phyloP scores from a whole-genome alignment of 106 monocot genomes.

The Platanthera zijinensis region DNA sequence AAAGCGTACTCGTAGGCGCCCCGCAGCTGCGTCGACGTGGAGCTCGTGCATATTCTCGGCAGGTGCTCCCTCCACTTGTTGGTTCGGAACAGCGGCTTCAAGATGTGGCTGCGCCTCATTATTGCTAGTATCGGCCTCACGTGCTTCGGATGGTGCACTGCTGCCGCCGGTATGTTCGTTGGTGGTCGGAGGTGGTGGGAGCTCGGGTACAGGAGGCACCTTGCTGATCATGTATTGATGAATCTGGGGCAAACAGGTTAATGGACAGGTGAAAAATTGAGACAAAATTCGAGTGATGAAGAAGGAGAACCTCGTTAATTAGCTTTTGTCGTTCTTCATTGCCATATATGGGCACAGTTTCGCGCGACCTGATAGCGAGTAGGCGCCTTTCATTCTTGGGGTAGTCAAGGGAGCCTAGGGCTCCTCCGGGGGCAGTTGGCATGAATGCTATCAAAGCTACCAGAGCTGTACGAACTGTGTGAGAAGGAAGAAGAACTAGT shows the following conservation, averaged over 20 bases:
- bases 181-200: slow-evolving; percentile 4
- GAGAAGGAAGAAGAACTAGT: neutral
- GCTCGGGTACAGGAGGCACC: slow-evolving; percentile 55
- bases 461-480: slow-evolving; percentile 78
- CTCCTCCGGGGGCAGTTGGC: slow-evolving; percentile 94
- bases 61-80: slow-evolving; percentile 21
- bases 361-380: slow-evolving; percentile 89
- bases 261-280: neutral
- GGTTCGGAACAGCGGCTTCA: slow-evolving; percentile 13
- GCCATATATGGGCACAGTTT: slow-evolving; percentile 55
- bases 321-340: slow-evolving; percentile 71
- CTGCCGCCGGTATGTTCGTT: slow-evolving; percentile 1
- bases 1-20: slow-evolving; percentile 36
- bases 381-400: slow-evolving; percentile 70
- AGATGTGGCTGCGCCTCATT: neutral
- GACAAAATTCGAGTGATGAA: neutral
- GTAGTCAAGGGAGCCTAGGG: slow-evolving; percentile 92
- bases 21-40: slow-evolving; percentile 47
- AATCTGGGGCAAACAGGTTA: slow-evolving; percentile 37
- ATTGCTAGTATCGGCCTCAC: slow-evolving; percentile 6
- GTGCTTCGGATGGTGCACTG: slow-evolving; percentile 8
- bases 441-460: slow-evolving; percentile 95
- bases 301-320: slow-evolving; percentile 59
- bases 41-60: slow-evolving; percentile 47
- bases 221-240: slow-evolving; percentile 82